Evolutionary conservation across 805 yeast genomes (phyloP), one percentile per base, ranked within the genome.

Genomic region (Starmerella riodocensis): DNA sequence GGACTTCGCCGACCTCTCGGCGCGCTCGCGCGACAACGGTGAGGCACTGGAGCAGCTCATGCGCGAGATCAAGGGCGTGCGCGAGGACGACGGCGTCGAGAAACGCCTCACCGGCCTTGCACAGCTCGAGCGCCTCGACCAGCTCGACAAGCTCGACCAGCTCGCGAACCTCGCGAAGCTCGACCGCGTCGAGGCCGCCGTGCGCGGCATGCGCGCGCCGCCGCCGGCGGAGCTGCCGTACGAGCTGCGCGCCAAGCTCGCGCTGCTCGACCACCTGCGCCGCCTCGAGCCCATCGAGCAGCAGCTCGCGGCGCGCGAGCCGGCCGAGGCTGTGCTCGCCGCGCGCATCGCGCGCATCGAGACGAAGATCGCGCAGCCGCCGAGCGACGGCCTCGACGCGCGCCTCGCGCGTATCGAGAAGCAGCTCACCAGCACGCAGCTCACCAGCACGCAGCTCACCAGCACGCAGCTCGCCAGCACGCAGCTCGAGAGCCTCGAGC

Each of bases 11-110:
- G 49, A 55, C 22, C 46, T 61, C 23, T 53, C 59, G 8, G 45
- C 53, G 25, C 53, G 65, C 1, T 61, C 65, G 6, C 43, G 53
- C 20, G 62, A 60, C 40, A 61, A 61, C 45, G 65, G 63, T 12
- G 50, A 44, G 17, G 65, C 63, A 3, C 47, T 45, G 35, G 58
- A 51, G 45, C 37, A 23, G 28, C 48, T 42, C 23, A 47, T 45
- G 44, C 38, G 18, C 19, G 58, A 53, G 30, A 50, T 53, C 39
- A 49, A 49, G 33, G 52, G 52, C 18, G 52, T 42, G 4, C 39
- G 51, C 7, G 48, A 45, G 19, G 48, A 46, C 23, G 54, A 53
- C 30, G 54, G 57, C n/a, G 51, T 44, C 1, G 41, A 46, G 19
- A 37, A 51, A 26, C 47, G 40, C 20, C 42, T 48, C 13, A 51